These are phyloP conservation scores for Chlorella sp. DNA, from an alignment of 139 green algal species.

Conservation along the genomic window DNA sequence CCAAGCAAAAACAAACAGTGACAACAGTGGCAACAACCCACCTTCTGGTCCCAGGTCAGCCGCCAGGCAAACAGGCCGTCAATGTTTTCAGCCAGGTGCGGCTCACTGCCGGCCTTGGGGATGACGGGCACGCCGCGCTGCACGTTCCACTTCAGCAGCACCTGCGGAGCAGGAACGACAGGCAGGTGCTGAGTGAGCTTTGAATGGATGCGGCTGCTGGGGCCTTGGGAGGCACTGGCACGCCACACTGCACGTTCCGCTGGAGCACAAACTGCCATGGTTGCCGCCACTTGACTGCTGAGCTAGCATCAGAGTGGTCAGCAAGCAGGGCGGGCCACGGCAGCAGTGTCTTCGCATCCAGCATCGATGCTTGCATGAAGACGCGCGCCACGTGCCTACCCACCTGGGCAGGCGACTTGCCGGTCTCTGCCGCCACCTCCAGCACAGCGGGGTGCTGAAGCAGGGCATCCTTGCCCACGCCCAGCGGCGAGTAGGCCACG, in stretches of 20 bases:
- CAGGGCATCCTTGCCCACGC: constrained; percentile 45
- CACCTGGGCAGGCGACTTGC: constrained; percentile 69
- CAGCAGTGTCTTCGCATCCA: neutral
- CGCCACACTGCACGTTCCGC: too few species aligned
- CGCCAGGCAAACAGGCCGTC: constrained; percentile 59
- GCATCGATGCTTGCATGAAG: neutral
- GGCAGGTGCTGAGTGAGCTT: too few species aligned
- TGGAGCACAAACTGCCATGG: too few species aligned
- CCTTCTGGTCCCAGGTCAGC: constrained; percentile 65
- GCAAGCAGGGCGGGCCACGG: neutral
- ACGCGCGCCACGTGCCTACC: too few species aligned
- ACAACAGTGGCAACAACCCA: too few species aligned
- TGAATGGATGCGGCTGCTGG: too few species aligned
- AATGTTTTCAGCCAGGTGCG: constrained; percentile 64
- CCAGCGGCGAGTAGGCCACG: constrained; percentile 76
- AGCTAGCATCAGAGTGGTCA: too few species aligned
- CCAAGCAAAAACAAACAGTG: too few species aligned
- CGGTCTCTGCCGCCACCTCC: constrained; percentile 63
- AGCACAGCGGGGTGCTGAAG: constrained; percentile 46
- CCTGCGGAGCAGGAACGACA: constrained; percentile 68
- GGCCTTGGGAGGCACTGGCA: too few species aligned
- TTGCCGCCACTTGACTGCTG: too few species aligned
- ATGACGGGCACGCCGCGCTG: constrained; percentile 85
- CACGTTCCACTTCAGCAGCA: constrained; percentile 85
- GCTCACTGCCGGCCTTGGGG: constrained; percentile 54